Base-by-base conservation (phyloP, 148 eudicot genomes). In the Amaranthus cruentus region DNA sequence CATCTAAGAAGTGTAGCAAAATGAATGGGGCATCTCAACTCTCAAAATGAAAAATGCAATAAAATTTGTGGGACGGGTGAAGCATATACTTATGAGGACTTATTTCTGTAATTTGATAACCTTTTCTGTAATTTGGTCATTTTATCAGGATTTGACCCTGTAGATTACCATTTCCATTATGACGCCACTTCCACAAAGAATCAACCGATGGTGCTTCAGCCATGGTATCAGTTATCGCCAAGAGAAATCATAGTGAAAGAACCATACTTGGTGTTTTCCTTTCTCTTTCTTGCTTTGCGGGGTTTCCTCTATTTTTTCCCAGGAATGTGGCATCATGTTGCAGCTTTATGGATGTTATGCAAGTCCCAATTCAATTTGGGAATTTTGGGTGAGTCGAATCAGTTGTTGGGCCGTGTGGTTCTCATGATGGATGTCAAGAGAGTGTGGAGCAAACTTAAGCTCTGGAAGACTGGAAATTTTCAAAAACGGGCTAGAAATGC, bases 321-420 rank as follows among this genome's bases (percentile, higher is more conserved):
- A 42, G 77, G 56, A 56, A 71, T 85, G 52, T 15, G 81, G 14
- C 70, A 83, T 57, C 80, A 50, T 47, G 7, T 85, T 7, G 60
- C 72, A 69, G 83, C 87, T 59, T 73, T 86, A 15, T 88, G 88
- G 87, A 72, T 63, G 49, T 73, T 81, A 18, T 83, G 77, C 75
- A 73, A 67, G 62, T 83, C 78, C 13, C 85, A 85, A 58, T 70
- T 84, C 50, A 90, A 88, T 74, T 46, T 90, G 82, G 90, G 81
- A 49, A 81, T 90, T 10, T 83, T 88, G 56, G 89, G 92, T 44
- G 96, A 86, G 79, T 73, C 88, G 7, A 88, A 84, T 75, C 90
- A 83, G 75, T 79, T 88, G 43, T 21, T 88, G 68, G 90, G 84
- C 43, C 81, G 86, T 1, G 77, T 81, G 70, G 77, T 85, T 69